Base-by-base conservation (phyloP, 805 yeast genomes). In the Wickerhamomyces mucosus region DNA sequence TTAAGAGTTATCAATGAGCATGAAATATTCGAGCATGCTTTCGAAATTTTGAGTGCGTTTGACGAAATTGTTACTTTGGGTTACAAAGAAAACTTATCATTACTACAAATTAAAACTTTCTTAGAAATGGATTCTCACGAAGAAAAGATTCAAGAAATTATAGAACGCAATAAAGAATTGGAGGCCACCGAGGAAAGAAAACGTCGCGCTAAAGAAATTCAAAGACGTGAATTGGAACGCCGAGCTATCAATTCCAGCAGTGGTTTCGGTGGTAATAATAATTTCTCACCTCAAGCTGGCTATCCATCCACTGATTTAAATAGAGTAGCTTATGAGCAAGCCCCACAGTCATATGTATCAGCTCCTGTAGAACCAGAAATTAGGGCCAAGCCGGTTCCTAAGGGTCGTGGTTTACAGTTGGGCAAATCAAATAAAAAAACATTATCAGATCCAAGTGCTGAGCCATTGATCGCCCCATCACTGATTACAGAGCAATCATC, bases 101-200 rank as follows among this genome's bases (percentile, higher is more conserved):
- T 79, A 42, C 56, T 76, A 37, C 97, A 92, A 62, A 81, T 92
- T 41, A 75, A 73, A 55, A 83, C 94, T 10, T 89, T 83, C 59
- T 65, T 92, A 63, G 89, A 85, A 53, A 89, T 92, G 97, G 97
- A 92, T 60, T 82, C 95, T 25, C 96, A 92, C 56, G 98, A 92
- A 61, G 99, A 92, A 62, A 89, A 84, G 66, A 89, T 94, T 52
- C 97, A 92, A 65, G 96, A 92, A 55, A 88, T 92, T 55, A 92
- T 92, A 48, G 97, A 85, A 61, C 77, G 88, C 57, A 92, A 92
- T 65, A 92, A 92, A 62, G 98, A 92, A 61, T 63, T 83, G 49
- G 98, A 89, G 59, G 98, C 98, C 25, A 78, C 84, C 34, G 98
- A 92, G 61, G 96, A 89, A 59, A 79, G 97, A 60, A 89, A 89